Evolutionary conservation across 2,329 filamentous ascomycete species (phyloP), one percentile per base, ranked within the genome.

Genomic region (Aspergillus fischeri): DNA sequence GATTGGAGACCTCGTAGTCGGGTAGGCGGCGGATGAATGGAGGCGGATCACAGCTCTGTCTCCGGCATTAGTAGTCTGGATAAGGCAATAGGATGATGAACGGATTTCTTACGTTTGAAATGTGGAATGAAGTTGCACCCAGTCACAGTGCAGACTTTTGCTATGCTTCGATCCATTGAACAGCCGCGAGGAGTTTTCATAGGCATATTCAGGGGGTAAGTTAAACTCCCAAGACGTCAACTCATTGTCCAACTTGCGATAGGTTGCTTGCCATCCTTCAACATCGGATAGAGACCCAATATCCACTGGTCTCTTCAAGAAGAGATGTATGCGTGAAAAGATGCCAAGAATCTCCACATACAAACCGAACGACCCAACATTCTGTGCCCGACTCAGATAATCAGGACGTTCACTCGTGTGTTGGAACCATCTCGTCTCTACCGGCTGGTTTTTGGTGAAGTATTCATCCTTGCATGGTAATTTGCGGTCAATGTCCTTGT

Each of bases 21-120:
- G 92, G 72, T 96, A 97, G 1, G 92, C 92, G 5, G 92, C 91
- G 1, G 91, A 96, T 0, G 92, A 96, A 76, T 96, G 92, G 25
- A 96, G 81, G 38, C 92, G 86, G 65, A 97, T 96, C 8, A 96
- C 87, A 49, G 92, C 89, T 0, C 82, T 85, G 62, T 49, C 32
- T 38, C 32, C 28, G 21, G 25, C 8, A 52, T 78, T 51, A 73
- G 64, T 24, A 6, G 28, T 49, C 41, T 41, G 52, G 6, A n/a
- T 11, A 1, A 4, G 6, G 21, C 20, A 32, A 29, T 49, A 9
- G 21, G 20, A 10, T 51, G 44, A 45, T 7, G 14, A 28, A 9
- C 14, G n/a, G 24, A 25, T 21, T 6, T 77, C 82, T 78, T 72
- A 85, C 81, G 91, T 95, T 73, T 95, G 90, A 68, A 92, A 96